Evolutionary conservation across 2,329 filamentous ascomycete species (phyloP), one percentile per base, ranked within the genome.

Genomic region (Colletotrichum sp.): DNA sequence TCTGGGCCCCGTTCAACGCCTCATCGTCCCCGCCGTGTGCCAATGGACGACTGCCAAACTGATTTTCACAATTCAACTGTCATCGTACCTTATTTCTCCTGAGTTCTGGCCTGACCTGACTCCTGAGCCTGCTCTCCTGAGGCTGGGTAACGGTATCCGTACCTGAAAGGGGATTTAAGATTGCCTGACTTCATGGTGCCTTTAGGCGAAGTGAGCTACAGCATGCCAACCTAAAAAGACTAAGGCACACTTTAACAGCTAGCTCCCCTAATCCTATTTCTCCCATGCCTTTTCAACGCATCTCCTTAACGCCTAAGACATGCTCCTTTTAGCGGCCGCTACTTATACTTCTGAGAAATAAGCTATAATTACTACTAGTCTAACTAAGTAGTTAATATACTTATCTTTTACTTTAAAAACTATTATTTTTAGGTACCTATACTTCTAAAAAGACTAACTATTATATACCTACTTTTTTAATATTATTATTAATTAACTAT

Each of bases 161-260:
- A 44, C 52, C 36, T 52, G 18, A n/a, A 59, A 66, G 59, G 52
- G 26, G 36, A 52, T 30, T 60, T 62, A 62, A 68, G 32, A 73
- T 76, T 73, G 32, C 55, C 67, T 69, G 67, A 65, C 70, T 57
- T 68, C 57, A 36, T 64, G 57, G 39, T 69, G 55, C 67, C 34
- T 44, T 44, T 60, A 69, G 63, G 70, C 73, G 57, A 76, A 52
- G 73, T 69, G 57, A 65, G 69, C 49, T 68, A 36, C 73, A 62
- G 63, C 67, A 44, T 71, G 30, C 39, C n/a, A 55, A 55, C 18
- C 28, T n/a, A 55, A 26, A 18, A 60, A 62, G 55, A 69, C 64
- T 28, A 15, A 55, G 36, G 21, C n/a, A 8, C 36, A 52, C 57
- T 28, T 16, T n/a, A 62, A 55, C 7, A 21, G 26, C 28, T 62